Conservation (phyloP, 2,329 filamentous ascomycete genomes). For the Tolypocladium endophyticum region DNA sequence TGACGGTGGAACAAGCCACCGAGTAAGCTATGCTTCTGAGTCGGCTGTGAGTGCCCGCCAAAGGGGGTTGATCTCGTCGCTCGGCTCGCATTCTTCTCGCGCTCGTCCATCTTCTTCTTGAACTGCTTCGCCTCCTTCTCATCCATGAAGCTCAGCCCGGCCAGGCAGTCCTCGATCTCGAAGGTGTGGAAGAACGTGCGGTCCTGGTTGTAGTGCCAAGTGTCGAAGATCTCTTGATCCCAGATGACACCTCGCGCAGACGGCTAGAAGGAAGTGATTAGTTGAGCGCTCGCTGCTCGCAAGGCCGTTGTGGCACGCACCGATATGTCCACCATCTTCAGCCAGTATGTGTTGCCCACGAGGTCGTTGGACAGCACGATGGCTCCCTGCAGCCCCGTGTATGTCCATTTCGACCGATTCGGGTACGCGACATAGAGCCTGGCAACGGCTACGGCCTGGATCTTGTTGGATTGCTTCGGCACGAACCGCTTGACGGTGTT, state of each 20-base stretch:
- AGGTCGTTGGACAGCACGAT: constrained; percentile 86
- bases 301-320: constrained; percentile 32
- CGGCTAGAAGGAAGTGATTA: constrained; percentile 36
- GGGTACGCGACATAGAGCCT: constrained; percentile 90
- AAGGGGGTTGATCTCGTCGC: constrained; percentile 73
- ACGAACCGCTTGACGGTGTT: constrained; percentile 91
- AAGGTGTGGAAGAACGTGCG: constrained; percentile 97
- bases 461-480: constrained; percentile 92
- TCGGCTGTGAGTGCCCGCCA: constrained; percentile 34
- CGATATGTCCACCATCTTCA: constrained; percentile 95
- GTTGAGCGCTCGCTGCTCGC: constrained; percentile 4
- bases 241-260: constrained; percentile 78
- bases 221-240: constrained; percentile 97
- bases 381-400: constrained; percentile 87
- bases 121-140: constrained; percentile 97
- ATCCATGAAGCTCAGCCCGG: constrained; percentile 83
- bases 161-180: constrained; percentile 85
- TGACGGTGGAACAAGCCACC: constrained; percentile 54
- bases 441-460: constrained; percentile 88
- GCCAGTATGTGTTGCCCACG: constrained; percentile 91
- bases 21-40: constrained; percentile 36
- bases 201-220: constrained; percentile 91
- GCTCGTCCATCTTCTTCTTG: constrained; percentile 92
- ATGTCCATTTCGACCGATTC: constrained; percentile 77
- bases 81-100: constrained; percentile 92